Conservation (phyloP, 176 grass and related monocot genomes). For the Aegilops longissima region DNA sequence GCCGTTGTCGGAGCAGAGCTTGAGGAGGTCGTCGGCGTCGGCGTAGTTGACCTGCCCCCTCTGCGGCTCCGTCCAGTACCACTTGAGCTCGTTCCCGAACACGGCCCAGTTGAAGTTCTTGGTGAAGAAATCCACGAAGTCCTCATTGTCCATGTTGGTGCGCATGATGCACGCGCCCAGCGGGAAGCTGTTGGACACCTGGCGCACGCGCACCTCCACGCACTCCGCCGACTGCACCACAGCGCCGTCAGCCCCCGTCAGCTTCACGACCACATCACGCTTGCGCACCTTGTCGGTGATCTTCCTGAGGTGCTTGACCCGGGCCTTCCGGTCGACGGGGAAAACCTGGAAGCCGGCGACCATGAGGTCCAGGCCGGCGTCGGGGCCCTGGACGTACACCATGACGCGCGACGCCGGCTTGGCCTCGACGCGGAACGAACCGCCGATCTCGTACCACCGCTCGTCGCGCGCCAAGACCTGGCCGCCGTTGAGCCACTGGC, state of each 20-base stretch:
- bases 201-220: slow-evolving; percentile 48
- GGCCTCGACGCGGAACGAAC: slow-evolving; percentile 69
- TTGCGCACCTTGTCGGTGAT: slow-evolving; percentile 72
- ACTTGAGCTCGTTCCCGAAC: slow-evolving; percentile 96
- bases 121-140: slow-evolving; percentile 77
- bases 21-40: slow-evolving; percentile 84
- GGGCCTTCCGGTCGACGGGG: slow-evolving; percentile 56
- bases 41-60: slow-evolving; percentile 60
- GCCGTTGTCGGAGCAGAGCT: slow-evolving; percentile 68
- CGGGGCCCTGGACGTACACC: slow-evolving; percentile 77
- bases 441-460: slow-evolving; percentile 86
- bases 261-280: slow-evolving; percentile 68
- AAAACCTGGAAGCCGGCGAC: slow-evolving; percentile 81
- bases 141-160: slow-evolving; percentile 94
- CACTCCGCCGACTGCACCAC: neutral
- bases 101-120: slow-evolving; percentile 92
- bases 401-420: slow-evolving; percentile 46
- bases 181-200: slow-evolving; percentile 81
- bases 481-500: slow-evolving; percentile 77
- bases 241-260: slow-evolving; percentile 11
- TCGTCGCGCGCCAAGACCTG: slow-evolving; percentile 63
- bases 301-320: slow-evolving; percentile 56
- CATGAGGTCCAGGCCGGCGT: slow-evolving; percentile 74
- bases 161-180: slow-evolving; percentile 79
- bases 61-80: slow-evolving; percentile 92